Conservation (phyloP, 1,139 yeast genomes). For the Lodderomyces pseudojiufengensis region DNA sequence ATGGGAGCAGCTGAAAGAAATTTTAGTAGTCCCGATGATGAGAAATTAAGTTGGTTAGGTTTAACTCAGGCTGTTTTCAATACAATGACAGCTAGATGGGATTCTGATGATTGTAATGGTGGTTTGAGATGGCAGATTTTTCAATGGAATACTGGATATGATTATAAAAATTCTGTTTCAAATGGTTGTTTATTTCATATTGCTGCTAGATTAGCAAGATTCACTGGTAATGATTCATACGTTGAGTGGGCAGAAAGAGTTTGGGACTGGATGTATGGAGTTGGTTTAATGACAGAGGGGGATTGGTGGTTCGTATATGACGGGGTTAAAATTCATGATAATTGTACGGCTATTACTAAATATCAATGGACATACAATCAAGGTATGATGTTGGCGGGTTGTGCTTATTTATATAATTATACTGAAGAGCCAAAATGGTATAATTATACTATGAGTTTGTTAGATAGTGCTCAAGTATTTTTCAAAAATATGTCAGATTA, state of each 20-base stretch:
- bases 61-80: conserved; percentile 81
- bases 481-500: conserved; percentile 48
- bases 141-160: conserved; percentile 91
- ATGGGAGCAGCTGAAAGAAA: conserved; percentile 83
- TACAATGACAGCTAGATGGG: conserved; percentile 91
- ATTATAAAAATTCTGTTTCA: conserved; percentile 85
- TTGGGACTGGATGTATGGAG: conserved; percentile 77
- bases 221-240: conserved; percentile 70
- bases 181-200: conserved; percentile 88
- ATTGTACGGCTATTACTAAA: conserved; percentile 58
- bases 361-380: conserved; percentile 88
- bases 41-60: conserved; percentile 55
- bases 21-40: conserved; percentile 57
- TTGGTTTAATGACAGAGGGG: conserved; percentile 50
- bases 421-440: conserved; percentile 71
- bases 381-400: conserved; percentile 75
- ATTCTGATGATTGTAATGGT: conserved; percentile 65
- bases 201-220: conserved; percentile 84
- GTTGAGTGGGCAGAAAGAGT: conserved; percentile 75
- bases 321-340: conserved; percentile 64
- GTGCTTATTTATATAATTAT: conserved; percentile 75
- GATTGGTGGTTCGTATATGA: conserved; percentile 60
- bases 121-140: conserved; percentile 97
- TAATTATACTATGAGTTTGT: conserved; percentile 50
- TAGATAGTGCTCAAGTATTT: conserved; percentile 49